Conservation (phyloP, 2,329 filamentous ascomycete species). For the Botrytis squamosa region DNA sequence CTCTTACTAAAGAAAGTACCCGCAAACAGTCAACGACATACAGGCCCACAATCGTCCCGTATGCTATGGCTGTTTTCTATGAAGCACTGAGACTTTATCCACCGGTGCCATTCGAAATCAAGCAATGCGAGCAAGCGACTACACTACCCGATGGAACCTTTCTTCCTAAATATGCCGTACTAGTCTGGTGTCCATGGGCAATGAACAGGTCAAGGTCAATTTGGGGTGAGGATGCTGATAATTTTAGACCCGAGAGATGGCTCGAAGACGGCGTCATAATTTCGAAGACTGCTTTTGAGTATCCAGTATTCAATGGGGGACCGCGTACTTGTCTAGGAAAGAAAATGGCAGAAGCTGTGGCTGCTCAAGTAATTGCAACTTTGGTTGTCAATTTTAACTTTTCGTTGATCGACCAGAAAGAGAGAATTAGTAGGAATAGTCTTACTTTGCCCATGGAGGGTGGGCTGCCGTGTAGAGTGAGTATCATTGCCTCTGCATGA, state of each 20-base stretch:
- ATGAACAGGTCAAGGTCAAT: conserved; percentile 57
- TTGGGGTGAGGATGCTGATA: conserved; percentile 57
- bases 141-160: conserved; percentile 61
- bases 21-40: conserved; percentile 17
- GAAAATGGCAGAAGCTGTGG: conserved; percentile 62
- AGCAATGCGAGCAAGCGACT: conserved; percentile 53
- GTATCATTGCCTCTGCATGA: neutral
- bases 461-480: conserved; percentile 48
- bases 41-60: conserved; percentile 48
- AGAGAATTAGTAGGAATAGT: conserved; percentile 58
- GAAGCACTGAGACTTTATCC: conserved; percentile 62
- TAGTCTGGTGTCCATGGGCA: conserved; percentile 65
- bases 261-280: conserved; percentile 46
- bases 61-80: conserved; percentile 60
- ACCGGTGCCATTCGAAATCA: conserved; percentile 65
- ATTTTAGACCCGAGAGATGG: conserved; percentile 59
- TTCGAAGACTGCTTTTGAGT: conserved; percentile 53
- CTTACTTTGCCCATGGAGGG: conserved; percentile 64
- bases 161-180: conserved; percentile 52
- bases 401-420: conserved; percentile 41
- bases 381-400: conserved; percentile 54
- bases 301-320: conserved; percentile 64
- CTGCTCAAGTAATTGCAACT: conserved; percentile 54
- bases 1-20: conserved; percentile 19
- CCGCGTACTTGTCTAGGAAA: conserved; percentile 60